phyloP scores from a whole-genome alignment of 176 grass and related monocot species.

The Luzula sylvatica region DNA sequence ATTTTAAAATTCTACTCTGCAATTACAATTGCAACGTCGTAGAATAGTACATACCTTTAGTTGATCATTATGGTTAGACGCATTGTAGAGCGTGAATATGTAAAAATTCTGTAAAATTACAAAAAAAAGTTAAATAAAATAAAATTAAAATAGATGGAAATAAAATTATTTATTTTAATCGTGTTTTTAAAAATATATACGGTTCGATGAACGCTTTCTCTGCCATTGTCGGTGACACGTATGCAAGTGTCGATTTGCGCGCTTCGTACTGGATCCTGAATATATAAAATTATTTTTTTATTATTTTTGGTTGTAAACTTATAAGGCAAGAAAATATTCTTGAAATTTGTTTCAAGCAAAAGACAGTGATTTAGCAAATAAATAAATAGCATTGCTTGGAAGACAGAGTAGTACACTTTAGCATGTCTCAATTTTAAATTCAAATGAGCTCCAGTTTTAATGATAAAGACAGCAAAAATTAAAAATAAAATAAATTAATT shows the following conservation, averaged over 20 bases:
- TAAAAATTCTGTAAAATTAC: slow-evolving; percentile 58
- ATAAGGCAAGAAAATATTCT: too few species aligned
- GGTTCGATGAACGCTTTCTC: slow-evolving; percentile 81
- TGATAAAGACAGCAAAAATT: background rate
- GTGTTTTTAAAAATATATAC: slow-evolving; percentile 28
- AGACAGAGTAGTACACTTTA: background rate
- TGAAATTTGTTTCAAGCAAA: too few species aligned
- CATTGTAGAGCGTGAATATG: slow-evolving; percentile 85
- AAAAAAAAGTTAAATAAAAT: background rate
- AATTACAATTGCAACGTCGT: background rate
- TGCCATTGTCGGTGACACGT: slow-evolving; percentile 81
- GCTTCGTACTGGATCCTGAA: slow-evolving; percentile 85
- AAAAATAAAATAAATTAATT: slow-evolving; percentile 8
- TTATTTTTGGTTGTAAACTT: slow-evolving; percentile 3
- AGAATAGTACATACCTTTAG: slow-evolving; percentile 49
- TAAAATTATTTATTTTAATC: slow-evolving; percentile 1
- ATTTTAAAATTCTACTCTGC: background rate
- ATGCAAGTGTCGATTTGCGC: slow-evolving; percentile 66
- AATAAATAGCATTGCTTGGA: too few species aligned
- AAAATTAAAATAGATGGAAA: slow-evolving; percentile 6
- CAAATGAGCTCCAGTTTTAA: background rate
- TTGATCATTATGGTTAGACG: slow-evolving; percentile 73
- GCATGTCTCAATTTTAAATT: background rate
- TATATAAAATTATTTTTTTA: slow-evolving; percentile 8
- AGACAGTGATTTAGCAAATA: too few species aligned